Conservation (phyloP, 176 grass and related monocot species). For the Avena atlantica region DNA sequence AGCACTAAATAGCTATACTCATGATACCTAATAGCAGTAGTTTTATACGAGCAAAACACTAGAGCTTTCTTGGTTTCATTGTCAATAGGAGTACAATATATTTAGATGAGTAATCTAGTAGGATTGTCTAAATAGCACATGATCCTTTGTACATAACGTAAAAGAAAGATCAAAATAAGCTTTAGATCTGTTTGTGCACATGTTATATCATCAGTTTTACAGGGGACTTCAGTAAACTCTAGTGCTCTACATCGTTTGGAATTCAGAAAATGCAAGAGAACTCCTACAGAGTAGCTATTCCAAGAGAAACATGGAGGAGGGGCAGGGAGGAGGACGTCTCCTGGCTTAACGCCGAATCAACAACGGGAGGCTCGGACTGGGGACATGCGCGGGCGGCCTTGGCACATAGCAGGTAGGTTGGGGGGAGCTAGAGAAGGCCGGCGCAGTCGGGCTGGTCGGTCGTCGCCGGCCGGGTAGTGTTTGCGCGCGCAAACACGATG, state of each 20-base stretch:
- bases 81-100: background rate
- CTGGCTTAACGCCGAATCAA: no score
- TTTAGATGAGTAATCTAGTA: slow-evolving; percentile 29
- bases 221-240: slow-evolving; percentile 2
- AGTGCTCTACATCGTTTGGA: slow-evolving; percentile 9
- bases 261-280: background rate
- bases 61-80: background rate
- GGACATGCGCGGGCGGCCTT: no score
- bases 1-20: slow-evolving; percentile 9
- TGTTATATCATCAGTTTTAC: slow-evolving; percentile 12
- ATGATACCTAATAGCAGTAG: background rate
- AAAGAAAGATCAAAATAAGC: slow-evolving; percentile 8
- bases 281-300: no score
- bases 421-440: no score
- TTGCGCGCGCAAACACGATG: no score
- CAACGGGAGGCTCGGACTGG: no score
- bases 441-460: no score
- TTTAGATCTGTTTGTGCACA: background rate
- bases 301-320: no score
- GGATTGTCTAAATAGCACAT: slow-evolving; percentile 9
- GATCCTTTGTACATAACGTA: slow-evolving; percentile 17
- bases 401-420: no score
- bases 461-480: no score
- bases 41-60: background rate
- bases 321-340: no score